A percentile compares a stretch with the other conserved stretches of the same genome.
phyloP scores from a whole-genome alignment of 208 protist species.

The Leishmania gerbilli region DNA sequence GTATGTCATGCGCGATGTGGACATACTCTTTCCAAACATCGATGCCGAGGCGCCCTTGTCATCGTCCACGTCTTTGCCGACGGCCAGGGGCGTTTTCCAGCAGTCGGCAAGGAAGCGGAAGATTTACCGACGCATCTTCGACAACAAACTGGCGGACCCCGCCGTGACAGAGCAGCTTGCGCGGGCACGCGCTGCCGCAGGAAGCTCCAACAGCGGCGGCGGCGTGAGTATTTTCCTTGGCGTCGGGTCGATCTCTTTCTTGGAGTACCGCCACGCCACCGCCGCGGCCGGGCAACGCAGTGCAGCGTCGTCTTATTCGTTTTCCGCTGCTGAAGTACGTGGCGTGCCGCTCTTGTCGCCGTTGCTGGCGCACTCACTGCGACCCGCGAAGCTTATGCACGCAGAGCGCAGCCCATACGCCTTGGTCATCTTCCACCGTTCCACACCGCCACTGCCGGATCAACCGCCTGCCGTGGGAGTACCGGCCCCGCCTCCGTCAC shows the following conservation, averaged over 20 bases:
- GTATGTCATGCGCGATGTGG: constrained; percentile 34
- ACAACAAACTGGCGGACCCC: constrained; percentile 27
- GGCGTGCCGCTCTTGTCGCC: neutral
- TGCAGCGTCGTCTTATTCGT: neutral
- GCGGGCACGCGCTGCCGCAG: neutral
- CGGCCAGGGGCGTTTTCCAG: constrained; percentile 17
- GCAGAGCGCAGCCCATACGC: constrained; percentile 39
- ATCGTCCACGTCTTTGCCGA: neutral
- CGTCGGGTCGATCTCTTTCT: constrained; percentile 22
- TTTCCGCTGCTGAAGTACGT: neutral
- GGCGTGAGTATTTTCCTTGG: constrained; percentile 27
- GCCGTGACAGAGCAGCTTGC: constrained; percentile 20
- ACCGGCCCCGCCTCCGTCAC: neutral
- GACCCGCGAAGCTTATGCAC: constrained; percentile 25
- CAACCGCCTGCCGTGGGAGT: neutral
- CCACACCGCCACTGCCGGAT: constrained; percentile 11
- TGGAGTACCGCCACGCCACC: constrained; percentile 34
- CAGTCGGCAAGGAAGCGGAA: constrained; percentile 26
- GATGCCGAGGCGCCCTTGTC: constrained; percentile 15
- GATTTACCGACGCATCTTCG: constrained; percentile 34
- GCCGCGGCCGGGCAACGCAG: neutral
- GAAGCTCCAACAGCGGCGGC: neutral
- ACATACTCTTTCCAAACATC: constrained; percentile 36
- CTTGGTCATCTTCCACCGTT: constrained; percentile 30
- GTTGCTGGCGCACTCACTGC: neutral